Base-by-base conservation (phyloP, 2,329 filamentous ascomycete genomes). In the Penicillium sp. region DNA sequence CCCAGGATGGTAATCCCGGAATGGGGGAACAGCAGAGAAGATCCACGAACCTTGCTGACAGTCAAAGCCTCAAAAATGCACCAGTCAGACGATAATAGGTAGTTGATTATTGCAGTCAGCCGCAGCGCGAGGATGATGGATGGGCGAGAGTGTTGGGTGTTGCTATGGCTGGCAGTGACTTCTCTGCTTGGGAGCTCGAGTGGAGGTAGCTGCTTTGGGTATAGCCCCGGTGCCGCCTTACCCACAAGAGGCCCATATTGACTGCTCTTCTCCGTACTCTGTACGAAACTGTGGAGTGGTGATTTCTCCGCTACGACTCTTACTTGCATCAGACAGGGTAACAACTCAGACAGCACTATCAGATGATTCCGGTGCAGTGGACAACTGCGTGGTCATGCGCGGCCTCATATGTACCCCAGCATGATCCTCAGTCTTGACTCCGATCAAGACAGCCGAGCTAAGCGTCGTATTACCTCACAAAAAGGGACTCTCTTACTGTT, bases 21-120 rank as follows among this genome's bases (percentile, higher is more conserved):
- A 44, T 13, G 48, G 31, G 52, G 11, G 38, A 48, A 46, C 26
- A 52, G 13, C 9, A 58, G 61, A 62, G 47, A 56, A 52, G 51
- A 58, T 38, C 31, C 44, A 64, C 62, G 45, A 60, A 62, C 62
- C 64, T 61, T 64, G 49, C 31, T 29, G 30, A 26, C 21, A 45
- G 56, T 56, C 19, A 56, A 38, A 44, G 47, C 30, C 31, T 29
- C 13, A 26, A 26, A 9, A 6, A 7, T 21, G 13, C 21, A 48
- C 46, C 11, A 41, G 51, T 46, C 17, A 51, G 50, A 51, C 46
- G 56, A 52, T 58, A 58, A 44, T 17, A 50, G 47, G 13, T 21
- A 38, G 35, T 41, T 41, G 46, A 38, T 17, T 58, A 57, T 51
- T 47, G 52, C 48, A 46, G 49, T 44, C 46, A 51, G 56, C 59